phyloP scores from a whole-genome alignment of 2,329 filamentous ascomycete species.

The Plenodomus tracheiphilus region DNA sequence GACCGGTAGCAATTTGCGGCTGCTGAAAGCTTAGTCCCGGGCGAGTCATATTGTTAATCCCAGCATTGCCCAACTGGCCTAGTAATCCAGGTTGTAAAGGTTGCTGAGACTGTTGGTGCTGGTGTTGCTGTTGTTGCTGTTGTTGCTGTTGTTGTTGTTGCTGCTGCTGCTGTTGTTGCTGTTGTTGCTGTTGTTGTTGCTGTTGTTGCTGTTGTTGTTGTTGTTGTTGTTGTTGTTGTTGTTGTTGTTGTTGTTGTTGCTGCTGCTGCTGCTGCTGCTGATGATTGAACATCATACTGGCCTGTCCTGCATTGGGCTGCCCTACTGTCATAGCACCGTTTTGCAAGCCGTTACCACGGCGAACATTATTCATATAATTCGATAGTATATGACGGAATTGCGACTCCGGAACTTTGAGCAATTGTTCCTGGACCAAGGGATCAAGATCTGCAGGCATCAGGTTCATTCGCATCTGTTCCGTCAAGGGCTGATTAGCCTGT shows the following conservation, averaged over 20 bases:
- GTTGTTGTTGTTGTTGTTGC: background rate
- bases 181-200: slow-evolving; percentile 22
- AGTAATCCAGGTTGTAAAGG: slow-evolving; percentile 20
- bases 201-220: too few relatives aligned
- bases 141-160: slow-evolving; percentile 20
- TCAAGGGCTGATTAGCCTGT: slow-evolving; percentile 32
- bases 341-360: slow-evolving; percentile 27
- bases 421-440: slow-evolving; percentile 32
- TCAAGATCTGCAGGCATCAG: slow-evolving; percentile 39
- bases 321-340: slow-evolving; percentile 24
- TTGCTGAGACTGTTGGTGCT: background rate
- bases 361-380: slow-evolving; percentile 26
- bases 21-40: slow-evolving; percentile 36
- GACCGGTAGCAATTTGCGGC: slow-evolving; percentile 26
- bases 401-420: slow-evolving; percentile 41
- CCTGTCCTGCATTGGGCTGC: slow-evolving; percentile 26
- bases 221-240: too few relatives aligned
- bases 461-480: slow-evolving; percentile 36
- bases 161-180: background rate
- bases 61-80: slow-evolving; percentile 31
- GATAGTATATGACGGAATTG: slow-evolving; percentile 36
- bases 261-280: slow-evolving; percentile 19
- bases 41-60: slow-evolving; percentile 29
- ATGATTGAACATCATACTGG: slow-evolving; percentile 37
- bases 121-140: background rate